Percentiles rank a stretch among this genome's conserved stretches.
phyloP scores from a whole-genome alignment of 192 early-diverging fungal genomes.

The Coemansia sp. region DNA sequence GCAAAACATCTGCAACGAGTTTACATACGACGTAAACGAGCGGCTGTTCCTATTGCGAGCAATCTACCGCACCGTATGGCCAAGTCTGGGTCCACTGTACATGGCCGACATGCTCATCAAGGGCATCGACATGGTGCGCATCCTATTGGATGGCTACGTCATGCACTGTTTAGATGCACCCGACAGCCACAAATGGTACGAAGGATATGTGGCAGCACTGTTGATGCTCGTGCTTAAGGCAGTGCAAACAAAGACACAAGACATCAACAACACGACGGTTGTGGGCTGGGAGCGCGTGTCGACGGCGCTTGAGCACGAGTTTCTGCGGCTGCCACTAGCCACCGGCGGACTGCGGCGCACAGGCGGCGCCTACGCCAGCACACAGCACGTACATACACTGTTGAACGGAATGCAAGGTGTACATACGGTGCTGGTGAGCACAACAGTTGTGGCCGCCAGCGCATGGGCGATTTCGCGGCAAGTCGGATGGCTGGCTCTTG shows the following conservation, averaged over 20 bases:
- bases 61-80: constrained; percentile 34
- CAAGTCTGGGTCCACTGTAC: constrained; percentile 28
- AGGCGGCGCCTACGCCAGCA: not conserved
- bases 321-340: constrained; percentile 28
- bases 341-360: constrained; percentile 11
- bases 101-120: constrained; percentile 11
- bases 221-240: not conserved
- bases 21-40: constrained; percentile 36
- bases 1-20: constrained; percentile 1
- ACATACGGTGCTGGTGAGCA: constrained; percentile 4
- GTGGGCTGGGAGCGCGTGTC: constrained; percentile 5
- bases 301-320: constrained; percentile 23
- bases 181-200: constrained; percentile 15
- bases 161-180: constrained; percentile 23
- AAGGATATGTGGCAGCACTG: constrained; percentile 17
- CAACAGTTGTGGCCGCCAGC: constrained; percentile 10
- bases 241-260: not conserved
- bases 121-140: constrained; percentile 1
- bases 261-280: not conserved
- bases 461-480: constrained; percentile 14
- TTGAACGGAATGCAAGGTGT: constrained; percentile 1
- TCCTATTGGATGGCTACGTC: constrained; percentile 9
- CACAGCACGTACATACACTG: not conserved
- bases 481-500: constrained; percentile 22
- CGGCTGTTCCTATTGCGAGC: constrained; percentile 33